Evolutionary conservation across 306 rosid species (phyloP).

Genomic region (Nissolia schottii): DNA sequence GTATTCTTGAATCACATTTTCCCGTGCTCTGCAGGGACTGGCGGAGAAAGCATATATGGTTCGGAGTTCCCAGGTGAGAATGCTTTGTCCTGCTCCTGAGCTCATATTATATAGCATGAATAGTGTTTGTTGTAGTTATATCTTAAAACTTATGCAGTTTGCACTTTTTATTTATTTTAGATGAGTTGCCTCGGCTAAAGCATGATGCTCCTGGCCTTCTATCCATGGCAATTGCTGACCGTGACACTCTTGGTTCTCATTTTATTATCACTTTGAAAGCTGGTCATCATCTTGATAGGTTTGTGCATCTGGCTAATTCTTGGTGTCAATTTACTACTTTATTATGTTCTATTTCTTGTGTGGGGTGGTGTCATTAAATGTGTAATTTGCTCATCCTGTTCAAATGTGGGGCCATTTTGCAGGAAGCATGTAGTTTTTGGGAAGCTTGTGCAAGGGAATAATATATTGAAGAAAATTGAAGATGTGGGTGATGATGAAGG

Average conservation of each 20-base stretch:
- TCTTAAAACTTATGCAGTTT: not conserved
- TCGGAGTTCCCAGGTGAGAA: slow-evolving; percentile 81
- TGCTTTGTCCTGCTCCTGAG: not conserved
- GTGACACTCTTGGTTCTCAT: slow-evolving; percentile 83
- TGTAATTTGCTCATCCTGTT: slow-evolving; percentile 4
- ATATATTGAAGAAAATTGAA: slow-evolving; percentile 72
- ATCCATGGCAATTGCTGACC: slow-evolving; percentile 75
- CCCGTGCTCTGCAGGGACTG: slow-evolving; percentile 58
- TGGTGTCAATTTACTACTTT: not conserved
- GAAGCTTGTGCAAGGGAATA: slow-evolving; percentile 73
- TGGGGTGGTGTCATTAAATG: not conserved
- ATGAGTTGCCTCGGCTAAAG: slow-evolving; percentile 73
- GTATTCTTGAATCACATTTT: slow-evolving; percentile 1
- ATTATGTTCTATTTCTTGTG: not conserved
- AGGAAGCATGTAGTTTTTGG: slow-evolving; percentile 94
- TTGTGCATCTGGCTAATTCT: slow-evolving; percentile 12
- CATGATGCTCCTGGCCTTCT: slow-evolving; percentile 80
- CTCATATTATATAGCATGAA: not conserved
- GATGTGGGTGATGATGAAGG: slow-evolving; percentile 74
- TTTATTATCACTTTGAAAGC: slow-evolving; percentile 77
- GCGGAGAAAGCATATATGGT: slow-evolving; percentile 95
- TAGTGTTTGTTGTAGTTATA: not conserved
- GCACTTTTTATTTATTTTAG: slow-evolving; percentile 40
- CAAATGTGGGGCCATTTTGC: slow-evolving; percentile 19
- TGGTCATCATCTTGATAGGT: slow-evolving; percentile 84